A percentile compares a stretch with the other conserved stretches of the same genome.
phyloP scores from a whole-genome alignment of 768 basidiomycete species.

The Auriculariales sp. region DNA sequence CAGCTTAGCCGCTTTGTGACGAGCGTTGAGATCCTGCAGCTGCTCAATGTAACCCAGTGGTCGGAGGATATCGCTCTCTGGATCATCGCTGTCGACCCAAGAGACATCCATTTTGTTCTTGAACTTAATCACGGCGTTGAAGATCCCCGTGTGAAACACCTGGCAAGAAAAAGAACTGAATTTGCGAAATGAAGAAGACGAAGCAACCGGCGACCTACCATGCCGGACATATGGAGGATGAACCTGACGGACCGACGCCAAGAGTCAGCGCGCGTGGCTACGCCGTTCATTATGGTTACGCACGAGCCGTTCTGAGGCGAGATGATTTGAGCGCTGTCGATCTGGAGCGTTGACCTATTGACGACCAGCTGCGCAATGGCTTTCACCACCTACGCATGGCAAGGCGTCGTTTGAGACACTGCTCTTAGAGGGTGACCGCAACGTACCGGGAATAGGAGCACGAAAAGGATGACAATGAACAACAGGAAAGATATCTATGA shows the following conservation, averaged over 20 bases:
- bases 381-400: constrained; percentile 27
- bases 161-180: constrained; percentile 12
- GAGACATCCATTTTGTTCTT: constrained; percentile 32
- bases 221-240: constrained; percentile 33
- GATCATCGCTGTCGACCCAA: not conserved
- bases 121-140: constrained; percentile 50
- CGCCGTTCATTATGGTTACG: constrained; percentile 12
- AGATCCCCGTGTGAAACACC: constrained; percentile 54
- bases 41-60: not conserved
- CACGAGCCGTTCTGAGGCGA: constrained; percentile 43
- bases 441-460: constrained; percentile 39
- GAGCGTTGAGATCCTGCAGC: constrained; percentile 1
- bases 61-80: not conserved
- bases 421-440: not conserved
- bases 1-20: constrained; percentile 37
- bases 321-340: constrained; percentile 36
- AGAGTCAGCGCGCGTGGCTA: too few species aligned
- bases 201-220: constrained; percentile 23
- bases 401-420: not conserved
- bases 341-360: constrained; percentile 36
- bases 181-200: not conserved
- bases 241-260: constrained; percentile 25
- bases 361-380: constrained; percentile 55
- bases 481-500: constrained; percentile 27
- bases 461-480: constrained; percentile 49